These are phyloP conservation scores for Amanita inopinata DNA, from an alignment of 768 basidiomycete genomes.

Conservation along the genomic window DNA sequence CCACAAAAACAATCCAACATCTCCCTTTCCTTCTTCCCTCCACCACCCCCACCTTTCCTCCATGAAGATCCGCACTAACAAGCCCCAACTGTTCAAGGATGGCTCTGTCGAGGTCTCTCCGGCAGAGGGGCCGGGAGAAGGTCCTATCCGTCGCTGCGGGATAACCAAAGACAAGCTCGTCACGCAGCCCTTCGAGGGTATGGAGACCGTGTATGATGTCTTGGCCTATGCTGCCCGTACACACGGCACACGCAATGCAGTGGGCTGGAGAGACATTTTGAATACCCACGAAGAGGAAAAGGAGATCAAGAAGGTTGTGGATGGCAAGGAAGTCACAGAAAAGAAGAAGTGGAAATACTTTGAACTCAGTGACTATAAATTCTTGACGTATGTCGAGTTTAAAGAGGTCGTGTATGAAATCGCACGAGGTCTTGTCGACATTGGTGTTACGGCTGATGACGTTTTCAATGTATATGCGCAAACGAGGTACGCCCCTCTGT, in stretches of 20 bases:
- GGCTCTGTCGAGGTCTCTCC: slow-evolving; percentile 56
- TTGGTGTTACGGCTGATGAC: slow-evolving; percentile 58
- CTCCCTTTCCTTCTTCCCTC: slow-evolving; percentile 5
- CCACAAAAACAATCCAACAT: not conserved
- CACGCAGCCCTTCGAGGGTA: slow-evolving; percentile 58
- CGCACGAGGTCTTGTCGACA: slow-evolving; percentile 60
- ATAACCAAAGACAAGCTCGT: slow-evolving; percentile 48
- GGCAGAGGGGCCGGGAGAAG: slow-evolving; percentile 34
- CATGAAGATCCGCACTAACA: slow-evolving; percentile 28
- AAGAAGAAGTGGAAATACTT: slow-evolving; percentile 97
- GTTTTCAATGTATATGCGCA: slow-evolving; percentile 87
- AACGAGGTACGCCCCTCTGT: slow-evolving; percentile 49
- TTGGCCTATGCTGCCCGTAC: slow-evolving; percentile 64
- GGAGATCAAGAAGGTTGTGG: slow-evolving; percentile 75
- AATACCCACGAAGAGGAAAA: slow-evolving; percentile 77
- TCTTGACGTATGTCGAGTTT: slow-evolving; percentile 63
- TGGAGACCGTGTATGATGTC: slow-evolving; percentile 77
- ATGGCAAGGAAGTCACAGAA: slow-evolving; percentile 75
- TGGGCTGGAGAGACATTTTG: slow-evolving; percentile 74
- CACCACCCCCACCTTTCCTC: slow-evolving; percentile 16
- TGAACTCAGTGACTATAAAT: slow-evolving; percentile 84
- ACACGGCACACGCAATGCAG: slow-evolving; percentile 63
- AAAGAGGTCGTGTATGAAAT: slow-evolving; percentile 54
- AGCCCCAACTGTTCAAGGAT: slow-evolving; percentile 37
- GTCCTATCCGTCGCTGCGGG: slow-evolving; percentile 46